Conservation (phyloP, 2,329 filamentous ascomycete species). For the Phoma herbarum region DNA sequence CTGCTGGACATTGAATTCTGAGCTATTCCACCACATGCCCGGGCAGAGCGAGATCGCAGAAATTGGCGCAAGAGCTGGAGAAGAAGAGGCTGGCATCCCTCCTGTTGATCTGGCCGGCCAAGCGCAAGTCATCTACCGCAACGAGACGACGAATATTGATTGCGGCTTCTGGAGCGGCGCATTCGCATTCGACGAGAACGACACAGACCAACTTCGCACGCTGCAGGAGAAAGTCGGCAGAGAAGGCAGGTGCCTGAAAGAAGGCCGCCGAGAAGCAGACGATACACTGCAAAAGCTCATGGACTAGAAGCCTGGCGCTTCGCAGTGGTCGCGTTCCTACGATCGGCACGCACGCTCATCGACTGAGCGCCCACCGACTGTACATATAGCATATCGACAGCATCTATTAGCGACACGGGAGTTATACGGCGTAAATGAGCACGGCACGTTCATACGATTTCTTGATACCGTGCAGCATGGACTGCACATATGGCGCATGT, state of each 20-base stretch:
- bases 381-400: conserved; percentile 16
- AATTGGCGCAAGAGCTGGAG: conserved; percentile 41
- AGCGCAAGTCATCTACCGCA: conserved; percentile 41
- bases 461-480: conserved; percentile 10
- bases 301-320: conserved; percentile 14
- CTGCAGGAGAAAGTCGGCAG: conserved; percentile 51
- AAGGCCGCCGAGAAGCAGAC: conserved; percentile 25
- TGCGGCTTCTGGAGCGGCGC: conserved; percentile 53
- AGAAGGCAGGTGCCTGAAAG: conserved; percentile 51
- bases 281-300: conserved; percentile 23
- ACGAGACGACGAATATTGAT: conserved; percentile 51
- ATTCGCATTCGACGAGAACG: conserved; percentile 47
- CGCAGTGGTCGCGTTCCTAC: conserved; percentile 3
- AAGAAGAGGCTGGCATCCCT: conserved; percentile 40
- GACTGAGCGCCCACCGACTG: conserved; percentile 12
- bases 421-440: conserved; percentile 1
- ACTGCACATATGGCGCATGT: conserved; percentile 14
- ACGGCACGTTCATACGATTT: conserved; percentile 2
- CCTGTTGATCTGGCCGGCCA: conserved; percentile 49
- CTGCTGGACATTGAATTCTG: conserved; percentile 56
- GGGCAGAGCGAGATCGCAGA: conserved; percentile 51
- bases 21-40: conserved; percentile 57
- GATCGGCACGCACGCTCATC: conserved; percentile 1
- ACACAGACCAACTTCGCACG: conserved; percentile 42
- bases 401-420: conserved; percentile 6